phyloP scores from a whole-genome alignment of 345 rosid genomes.

The Capsella bursapastoris region DNA sequence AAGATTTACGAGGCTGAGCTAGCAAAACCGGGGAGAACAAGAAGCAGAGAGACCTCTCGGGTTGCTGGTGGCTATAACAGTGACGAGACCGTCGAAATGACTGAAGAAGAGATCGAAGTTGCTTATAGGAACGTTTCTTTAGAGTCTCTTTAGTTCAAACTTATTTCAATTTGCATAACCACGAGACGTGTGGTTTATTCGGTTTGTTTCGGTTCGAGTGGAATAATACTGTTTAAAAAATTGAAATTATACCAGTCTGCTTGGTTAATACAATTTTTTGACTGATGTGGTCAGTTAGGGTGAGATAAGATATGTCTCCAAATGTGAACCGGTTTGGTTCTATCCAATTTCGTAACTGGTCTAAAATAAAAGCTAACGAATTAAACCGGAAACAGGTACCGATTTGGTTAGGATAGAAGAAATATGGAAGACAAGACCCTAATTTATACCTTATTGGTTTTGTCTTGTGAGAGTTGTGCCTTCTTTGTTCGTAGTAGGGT shows the following conservation, averaged over 20 bases:
- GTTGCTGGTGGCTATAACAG: slow-evolving; percentile 59
- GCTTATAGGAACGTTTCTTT: slow-evolving; percentile 57
- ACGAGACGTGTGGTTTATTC: neutral
- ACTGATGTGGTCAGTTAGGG: neutral
- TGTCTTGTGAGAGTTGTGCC: slow-evolving; percentile 21
- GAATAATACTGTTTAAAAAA: neutral
- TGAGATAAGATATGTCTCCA: neutral
- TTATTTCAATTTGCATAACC: slow-evolving; percentile 6
- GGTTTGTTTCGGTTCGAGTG: slow-evolving; percentile 7
- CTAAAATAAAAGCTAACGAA: neutral
- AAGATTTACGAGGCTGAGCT: slow-evolving; percentile 65
- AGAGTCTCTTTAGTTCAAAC: slow-evolving; percentile 29
- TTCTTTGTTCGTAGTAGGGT: slow-evolving; percentile 63
- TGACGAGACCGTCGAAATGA: slow-evolving; percentile 90
- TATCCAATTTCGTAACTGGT: neutral
- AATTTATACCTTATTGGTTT: slow-evolving; percentile 34
- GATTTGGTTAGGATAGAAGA: slow-evolving; percentile 36
- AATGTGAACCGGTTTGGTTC: neutral
- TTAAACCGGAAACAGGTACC: slow-evolving; percentile 30
- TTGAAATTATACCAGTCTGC: neutral
- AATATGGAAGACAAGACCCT: slow-evolving; percentile 39
- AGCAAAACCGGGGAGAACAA: slow-evolving; percentile 30
- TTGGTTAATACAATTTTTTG: neutral
- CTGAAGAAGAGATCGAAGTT: slow-evolving; percentile 77
- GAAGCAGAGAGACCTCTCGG: slow-evolving; percentile 34